Conservation (phyloP, 805 yeast species). For the Starmerella powellii region DNA sequence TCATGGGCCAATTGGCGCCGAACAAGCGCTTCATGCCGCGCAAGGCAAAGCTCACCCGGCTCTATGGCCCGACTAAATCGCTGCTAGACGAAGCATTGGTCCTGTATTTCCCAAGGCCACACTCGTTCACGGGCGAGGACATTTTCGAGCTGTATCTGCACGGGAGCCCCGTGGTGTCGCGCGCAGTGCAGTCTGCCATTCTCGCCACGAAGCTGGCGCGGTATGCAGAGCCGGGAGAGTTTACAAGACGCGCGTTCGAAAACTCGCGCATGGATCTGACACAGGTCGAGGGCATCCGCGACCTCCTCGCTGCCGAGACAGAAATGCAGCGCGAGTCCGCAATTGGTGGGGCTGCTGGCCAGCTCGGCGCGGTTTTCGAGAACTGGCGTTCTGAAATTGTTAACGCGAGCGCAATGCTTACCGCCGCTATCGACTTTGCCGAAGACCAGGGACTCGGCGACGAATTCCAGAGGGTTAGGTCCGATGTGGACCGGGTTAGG, state of each 20-base stretch:
- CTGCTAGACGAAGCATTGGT: conserved; percentile 69
- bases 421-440: conserved; percentile 89
- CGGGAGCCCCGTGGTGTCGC: conserved; percentile 81
- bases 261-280: conserved; percentile 78
- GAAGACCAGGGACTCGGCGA: conserved; percentile 74
- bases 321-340: conserved; percentile 76
- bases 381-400: conserved; percentile 60
- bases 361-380: conserved; percentile 41
- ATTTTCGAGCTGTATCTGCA: conserved; percentile 79
- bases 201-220: conserved; percentile 37
- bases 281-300: conserved; percentile 80
- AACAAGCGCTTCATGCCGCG: conserved; percentile 37
- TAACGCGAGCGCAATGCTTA: conserved; percentile 54
- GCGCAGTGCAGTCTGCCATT: conserved; percentile 55
- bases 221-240: conserved; percentile 89
- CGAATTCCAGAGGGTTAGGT: conserved; percentile 1
- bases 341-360: conserved; percentile 59
- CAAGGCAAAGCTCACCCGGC: conserved; percentile 44
- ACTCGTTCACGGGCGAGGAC: conserved; percentile 88
- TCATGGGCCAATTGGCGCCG: conserved; percentile 16
- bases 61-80: conserved; percentile 31
- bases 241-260: conserved; percentile 72
- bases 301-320: conserved; percentile 85
- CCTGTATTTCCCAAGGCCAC: conserved; percentile 57
- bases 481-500: conserved; percentile 31